These are phyloP conservation scores for Eragrostis curvula DNA, from an alignment of 176 grass and related monocot species.

Conservation along the genomic window DNA sequence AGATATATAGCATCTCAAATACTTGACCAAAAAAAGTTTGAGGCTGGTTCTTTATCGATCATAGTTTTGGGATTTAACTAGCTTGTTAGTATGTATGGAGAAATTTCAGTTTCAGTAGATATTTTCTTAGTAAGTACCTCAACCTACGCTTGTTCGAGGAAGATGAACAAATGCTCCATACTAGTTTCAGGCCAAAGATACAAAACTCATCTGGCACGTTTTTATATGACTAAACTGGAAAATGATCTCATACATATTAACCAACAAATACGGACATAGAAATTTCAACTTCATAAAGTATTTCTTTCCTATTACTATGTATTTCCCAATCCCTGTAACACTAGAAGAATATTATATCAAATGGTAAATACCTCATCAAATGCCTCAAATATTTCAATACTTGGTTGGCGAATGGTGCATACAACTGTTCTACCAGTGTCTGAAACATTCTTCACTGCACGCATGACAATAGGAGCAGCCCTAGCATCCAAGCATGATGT, in stretches of 20 bases:
- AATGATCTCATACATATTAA: neutral
- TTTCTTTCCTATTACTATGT: neutral
- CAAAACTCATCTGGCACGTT: too few species aligned
- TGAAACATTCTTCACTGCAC: conserved; percentile 70
- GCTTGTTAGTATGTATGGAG: neutral
- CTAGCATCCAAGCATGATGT: conserved; percentile 77
- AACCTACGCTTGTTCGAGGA: neutral
- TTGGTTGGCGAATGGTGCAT: conserved; percentile 85
- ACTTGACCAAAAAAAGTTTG: neutral
- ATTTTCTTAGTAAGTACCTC: neutral
- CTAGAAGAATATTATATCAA: neutral
- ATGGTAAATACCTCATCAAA: conserved; percentile 69
- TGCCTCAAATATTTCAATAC: conserved; percentile 80
- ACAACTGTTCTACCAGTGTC: conserved; percentile 81
- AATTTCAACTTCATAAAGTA: neutral
- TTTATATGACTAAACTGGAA: neutral
- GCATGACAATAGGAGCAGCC: conserved; percentile 77
- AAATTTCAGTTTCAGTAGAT: neutral
- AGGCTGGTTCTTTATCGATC: neutral
- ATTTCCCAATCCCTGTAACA: neutral
- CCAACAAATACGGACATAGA: neutral
- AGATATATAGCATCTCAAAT: neutral
- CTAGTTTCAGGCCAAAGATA: neutral
- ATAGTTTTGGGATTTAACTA: neutral
- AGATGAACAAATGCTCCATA: neutral